phyloP scores from a whole-genome alignment of 2,329 filamentous ascomycete genomes.

The Fusarium marasasianum region DNA sequence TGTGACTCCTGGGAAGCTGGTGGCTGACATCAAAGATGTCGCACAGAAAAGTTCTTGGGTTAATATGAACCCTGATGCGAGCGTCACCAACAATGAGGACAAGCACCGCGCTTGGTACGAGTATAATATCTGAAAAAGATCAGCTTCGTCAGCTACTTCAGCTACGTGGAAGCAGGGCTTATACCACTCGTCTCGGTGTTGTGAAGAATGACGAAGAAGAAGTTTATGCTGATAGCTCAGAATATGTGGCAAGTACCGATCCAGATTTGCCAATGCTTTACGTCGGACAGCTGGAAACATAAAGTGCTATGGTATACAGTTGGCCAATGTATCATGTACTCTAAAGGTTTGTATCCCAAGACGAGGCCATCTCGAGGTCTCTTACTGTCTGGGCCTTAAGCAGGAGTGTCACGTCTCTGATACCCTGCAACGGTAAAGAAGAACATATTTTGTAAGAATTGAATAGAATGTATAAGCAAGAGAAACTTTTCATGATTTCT shows the following conservation, averaged over 20 bases:
- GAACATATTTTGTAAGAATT: neutral
- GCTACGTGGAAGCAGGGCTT: accelerated
- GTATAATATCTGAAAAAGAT: too few relatives aligned
- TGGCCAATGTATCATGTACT: accelerated
- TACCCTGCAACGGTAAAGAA: accelerated
- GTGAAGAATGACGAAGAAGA: neutral
- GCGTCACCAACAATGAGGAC: accelerated
- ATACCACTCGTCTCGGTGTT: neutral
- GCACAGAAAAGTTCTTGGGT: accelerated
- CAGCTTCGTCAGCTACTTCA: too few relatives aligned
- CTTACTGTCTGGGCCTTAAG: neutral
- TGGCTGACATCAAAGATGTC: neutral
- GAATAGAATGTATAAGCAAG: neutral
- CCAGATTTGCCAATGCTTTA: accelerated
- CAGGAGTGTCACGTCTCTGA: neutral
- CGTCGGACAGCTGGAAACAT: neutral
- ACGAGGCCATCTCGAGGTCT: neutral
- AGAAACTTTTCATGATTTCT: neutral
- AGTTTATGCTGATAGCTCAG: neutral
- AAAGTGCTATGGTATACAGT: accelerated
- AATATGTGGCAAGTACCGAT: accelerated
- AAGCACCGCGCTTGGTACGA: accelerated
- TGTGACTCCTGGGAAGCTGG: neutral
- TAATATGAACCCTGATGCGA: neutral
- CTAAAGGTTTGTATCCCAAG: neutral